Conservation (phyloP, 164 flowering plant genomes). For the Annona cherimola region DNA sequence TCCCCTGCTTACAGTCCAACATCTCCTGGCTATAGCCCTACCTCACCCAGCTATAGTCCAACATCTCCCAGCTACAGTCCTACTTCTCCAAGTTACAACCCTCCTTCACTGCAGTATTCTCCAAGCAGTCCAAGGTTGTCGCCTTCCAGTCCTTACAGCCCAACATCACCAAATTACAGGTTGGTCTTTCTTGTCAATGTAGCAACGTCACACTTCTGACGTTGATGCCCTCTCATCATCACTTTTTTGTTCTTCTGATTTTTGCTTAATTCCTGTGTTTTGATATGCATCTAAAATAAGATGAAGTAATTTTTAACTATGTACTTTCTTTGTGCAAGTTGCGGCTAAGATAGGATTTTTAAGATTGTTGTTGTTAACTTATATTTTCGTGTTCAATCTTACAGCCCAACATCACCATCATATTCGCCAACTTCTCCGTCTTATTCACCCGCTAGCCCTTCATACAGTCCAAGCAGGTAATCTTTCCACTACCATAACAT, state of each 20-base stretch:
- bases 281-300: background rate
- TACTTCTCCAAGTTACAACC: conserved; percentile 14
- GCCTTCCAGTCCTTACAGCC: conserved; percentile 84
- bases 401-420: conserved; percentile 94
- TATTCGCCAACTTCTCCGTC: conserved; percentile 98
- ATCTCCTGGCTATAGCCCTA: conserved; percentile 73
- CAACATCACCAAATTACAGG: conserved; percentile 94
- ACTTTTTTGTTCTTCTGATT: background rate
- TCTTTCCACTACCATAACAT: background rate
- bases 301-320: background rate
- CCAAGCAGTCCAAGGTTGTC: conserved; percentile 88
- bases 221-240: background rate
- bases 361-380: background rate
- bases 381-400: conserved; percentile 11
- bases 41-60: conserved; percentile 79
- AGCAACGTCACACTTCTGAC: background rate
- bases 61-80: conserved; percentile 45
- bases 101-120: conserved; percentile 71
- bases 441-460: conserved; percentile 86
- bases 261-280: background rate
- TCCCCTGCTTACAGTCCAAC: conserved; percentile 86
- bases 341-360: background rate
- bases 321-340: background rate
- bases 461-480: conserved; percentile 96
- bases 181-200: conserved; percentile 14